Evolutionary conservation across 169 alveolate genomes (phyloP), one percentile per base, ranked within the genome.

Genomic region (Cytauxzoon felis): DNA sequence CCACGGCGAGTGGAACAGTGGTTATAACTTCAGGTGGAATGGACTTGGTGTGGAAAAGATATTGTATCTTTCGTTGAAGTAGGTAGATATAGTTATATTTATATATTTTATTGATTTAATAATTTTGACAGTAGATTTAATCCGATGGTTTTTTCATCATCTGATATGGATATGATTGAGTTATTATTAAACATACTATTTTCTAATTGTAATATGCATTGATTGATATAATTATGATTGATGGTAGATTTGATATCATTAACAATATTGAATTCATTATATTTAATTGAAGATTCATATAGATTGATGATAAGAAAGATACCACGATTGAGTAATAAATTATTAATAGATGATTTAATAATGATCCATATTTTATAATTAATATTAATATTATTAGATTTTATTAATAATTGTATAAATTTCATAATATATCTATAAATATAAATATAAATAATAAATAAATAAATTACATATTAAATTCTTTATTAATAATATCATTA

Each of bases 221-320:
- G 29, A 54, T n/a, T 21, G 4, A 54, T 32, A 1, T 11, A 38
- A 16, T 27, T 8, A 11, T 23, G 13, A 24, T 29, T 54, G 30
- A 54, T 50, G 21, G 19, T 54, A 54, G 36, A 11, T 13, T 43
- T 71, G 50, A 71, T 51, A 21, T 71, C 82, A 9, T 32, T 24
- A 7, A 71, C 27, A 8, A 43, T 23, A 42, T 59, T 62, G 23
- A 29, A 43, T 19, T 59, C 66, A 11, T 21, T 40, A 18, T 59
- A 29, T 60, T 29, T 48, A 26, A 38, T 32, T 9, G 69, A 64
- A 36, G 82, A 64, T 54, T 71, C 82, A 42, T 61, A 40, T 21
- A 73, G 53, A 41, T 63, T 70, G 2, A 73, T 70, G n/a, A 73
- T 54, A 0, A 73, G 34, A 49, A 73, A 73, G 6, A 73, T 72